phyloP scores from a whole-genome alignment of 1,284 basidiomycete species.

The Kwoniella shivajii region DNA sequence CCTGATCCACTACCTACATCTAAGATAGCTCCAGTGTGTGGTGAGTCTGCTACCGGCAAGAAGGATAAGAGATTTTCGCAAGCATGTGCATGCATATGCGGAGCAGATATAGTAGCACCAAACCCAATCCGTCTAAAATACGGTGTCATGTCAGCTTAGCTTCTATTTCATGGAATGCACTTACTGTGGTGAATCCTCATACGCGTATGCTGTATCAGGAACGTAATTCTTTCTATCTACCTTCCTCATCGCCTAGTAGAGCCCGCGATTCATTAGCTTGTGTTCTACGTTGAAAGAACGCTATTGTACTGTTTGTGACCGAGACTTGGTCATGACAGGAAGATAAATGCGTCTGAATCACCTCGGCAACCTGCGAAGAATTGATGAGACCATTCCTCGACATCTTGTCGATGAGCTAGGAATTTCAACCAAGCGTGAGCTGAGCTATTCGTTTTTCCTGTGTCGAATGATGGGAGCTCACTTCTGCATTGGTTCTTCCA shows the following conservation, averaged over 20 bases:
- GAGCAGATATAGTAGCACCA: slow-evolving; percentile 54
- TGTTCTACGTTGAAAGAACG: too few relatives aligned
- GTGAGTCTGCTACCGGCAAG: slow-evolving; percentile 23
- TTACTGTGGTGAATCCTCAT: slow-evolving; percentile 53
- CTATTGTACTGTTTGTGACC: neutral
- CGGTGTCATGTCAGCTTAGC: neutral
- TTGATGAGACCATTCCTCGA: slow-evolving; percentile 37
- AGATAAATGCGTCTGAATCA: slow-evolving; percentile 10
- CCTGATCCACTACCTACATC: slow-evolving; percentile 59
- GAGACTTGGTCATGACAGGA: neutral
- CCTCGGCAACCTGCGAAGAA: slow-evolving; percentile 40
- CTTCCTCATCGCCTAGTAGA: slow-evolving; percentile 45
- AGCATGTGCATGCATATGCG: slow-evolving; percentile 55
- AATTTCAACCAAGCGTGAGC: neutral
- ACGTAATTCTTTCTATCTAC: slow-evolving; percentile 52
- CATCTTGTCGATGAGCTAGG: slow-evolving; percentile 48
- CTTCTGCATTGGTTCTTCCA: slow-evolving; percentile 46
- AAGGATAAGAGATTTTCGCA: slow-evolving; percentile 43
- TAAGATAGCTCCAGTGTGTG: slow-evolving; percentile 32
- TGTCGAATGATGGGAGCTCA: slow-evolving; percentile 14
- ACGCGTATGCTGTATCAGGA: slow-evolving; percentile 30
- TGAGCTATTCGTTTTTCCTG: neutral
- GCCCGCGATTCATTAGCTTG: too few relatives aligned
- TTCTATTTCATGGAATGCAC: slow-evolving; percentile 7
- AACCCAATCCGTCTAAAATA: slow-evolving; percentile 47